A percentile compares a stretch with the other conserved stretches of the same genome.
Evolutionary conservation across 1,284 basidiomycete genomes (phyloP).

Genomic region (Entoloma clypeatum): DNA sequence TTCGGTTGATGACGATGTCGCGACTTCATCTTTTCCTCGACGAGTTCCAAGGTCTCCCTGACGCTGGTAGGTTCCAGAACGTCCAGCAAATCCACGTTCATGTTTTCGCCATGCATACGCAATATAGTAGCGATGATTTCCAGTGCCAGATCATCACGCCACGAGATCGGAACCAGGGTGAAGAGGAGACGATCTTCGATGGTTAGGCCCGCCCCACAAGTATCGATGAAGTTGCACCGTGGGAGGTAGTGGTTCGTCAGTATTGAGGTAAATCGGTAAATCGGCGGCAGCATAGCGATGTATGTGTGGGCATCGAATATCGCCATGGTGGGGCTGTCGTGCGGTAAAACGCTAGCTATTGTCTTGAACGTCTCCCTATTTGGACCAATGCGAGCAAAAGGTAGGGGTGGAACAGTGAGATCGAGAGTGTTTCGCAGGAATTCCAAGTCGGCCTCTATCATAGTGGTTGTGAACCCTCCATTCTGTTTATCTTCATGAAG

Average conservation of each 20-base stretch:
- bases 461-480: slow-evolving; percentile 72
- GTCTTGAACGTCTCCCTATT: slow-evolving; percentile 14
- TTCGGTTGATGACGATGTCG: slow-evolving; percentile 1
- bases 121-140: slow-evolving; percentile 36
- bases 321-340: slow-evolving; percentile 30
- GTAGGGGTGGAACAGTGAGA: slow-evolving; percentile 24
- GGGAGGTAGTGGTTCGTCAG: slow-evolving; percentile 23
- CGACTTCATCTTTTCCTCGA: slow-evolving; percentile 37
- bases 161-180: slow-evolving; percentile 43
- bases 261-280: slow-evolving; percentile 44
- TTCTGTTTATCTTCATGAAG: slow-evolving; percentile 49
- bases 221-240: slow-evolving; percentile 44
- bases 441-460: slow-evolving; percentile 64
- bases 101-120: slow-evolving; percentile 28
- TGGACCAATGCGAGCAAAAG: slow-evolving; percentile 25
- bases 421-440: slow-evolving; percentile 42
- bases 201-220: slow-evolving; percentile 36
- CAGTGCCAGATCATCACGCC: slow-evolving; percentile 34
- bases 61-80: slow-evolving; percentile 36
- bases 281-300: slow-evolving; percentile 44
- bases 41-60: slow-evolving; percentile 38
- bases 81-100: slow-evolving; percentile 35
- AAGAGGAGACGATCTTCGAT: slow-evolving; percentile 49
- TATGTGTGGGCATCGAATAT: slow-evolving; percentile 46
- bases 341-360: slow-evolving; percentile 37